Evolutionary conservation across 2,329 filamentous ascomycete genomes (phyloP), one percentile per base, ranked within the genome.

Genomic region (Boeremia lycopersici): DNA sequence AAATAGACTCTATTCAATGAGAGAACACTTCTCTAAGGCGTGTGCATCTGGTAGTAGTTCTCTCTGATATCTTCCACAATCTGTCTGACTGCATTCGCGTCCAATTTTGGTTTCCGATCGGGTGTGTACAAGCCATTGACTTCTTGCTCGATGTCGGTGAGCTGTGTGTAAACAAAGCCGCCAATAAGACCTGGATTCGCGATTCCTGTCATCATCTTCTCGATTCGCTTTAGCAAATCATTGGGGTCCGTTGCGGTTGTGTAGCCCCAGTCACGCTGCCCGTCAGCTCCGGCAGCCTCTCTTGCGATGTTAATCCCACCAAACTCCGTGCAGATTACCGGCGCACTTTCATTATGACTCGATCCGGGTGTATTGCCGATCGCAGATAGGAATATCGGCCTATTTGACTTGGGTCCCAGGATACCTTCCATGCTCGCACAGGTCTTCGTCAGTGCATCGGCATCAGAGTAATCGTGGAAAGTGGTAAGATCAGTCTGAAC

Each of bases 401-500:
- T 76, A 0, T 79, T 81, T 1, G 77, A 79, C 46, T 86, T 84
- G 9, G 74, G 74, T 6, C 74, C 77, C 0, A 88, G 75, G 36
- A 88, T 87, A 1, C 77, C 76, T 1, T 82, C 75, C 26, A 87
- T 71, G 2, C 74, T 79, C 0, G 76, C 73, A 63, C 85, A 88
- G 1, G 82, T 84, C 54, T 80, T 75, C 5, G 80, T 76, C 6
- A 89, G 78, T 19, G 79, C 81, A 0, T 81, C 76, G 0, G 78
- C 83, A 62, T 89, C 86, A 15, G 79, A 77, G 67, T 89, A 89
- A 70, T 89, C 86, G 68, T 89, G 87, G 76, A 87, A 89, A 0
- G 86, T 88, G 23, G 83, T 84, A 2, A 89, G 74, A 61, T 89
- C 86, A 0, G 84, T 86, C 10, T 78, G 63, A 6, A 89, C 85